Base-by-base conservation (phyloP, 306 rosid species). In the Dalbergia oliveri region DNA sequence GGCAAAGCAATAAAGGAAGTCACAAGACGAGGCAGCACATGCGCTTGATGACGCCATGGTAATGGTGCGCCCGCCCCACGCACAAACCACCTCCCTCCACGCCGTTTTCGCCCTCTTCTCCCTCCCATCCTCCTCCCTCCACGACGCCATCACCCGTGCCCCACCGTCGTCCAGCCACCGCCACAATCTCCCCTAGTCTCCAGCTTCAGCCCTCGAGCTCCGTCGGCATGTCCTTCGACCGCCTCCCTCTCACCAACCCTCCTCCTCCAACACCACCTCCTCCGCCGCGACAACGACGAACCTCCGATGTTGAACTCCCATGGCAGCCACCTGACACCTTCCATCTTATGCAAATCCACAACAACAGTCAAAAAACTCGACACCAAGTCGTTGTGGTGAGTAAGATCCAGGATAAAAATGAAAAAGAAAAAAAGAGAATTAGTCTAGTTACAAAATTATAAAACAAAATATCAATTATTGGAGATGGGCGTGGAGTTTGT, bases 271-370 rank as follows among this genome's bases (percentile, higher is more conserved):
- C 60, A 0, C 19, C 10, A 15, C 60, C 23, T 3, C 19, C 51
- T 1, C 14, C 15, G 13, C 14, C 15, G 66, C n/a, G n/a, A n/a
- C n/a, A n/a, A 84, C n/a, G 94, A 88, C 0, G 99, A 89, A 47
- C 99, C 99, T 5, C 99, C 97, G 13, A 87, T 93, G 0, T 89
- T 97, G 8, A 93, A 95, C 62, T 93, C 97, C 0, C 75, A 90
- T 95, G 97, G 97, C 99, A 2, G 99, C 11, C 87, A 89, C 99
- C 99, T 0, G 97, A 89, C 14, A 93, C 84, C 89, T 95, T 93
- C 58, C 92, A 93, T 60, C n/a, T n/a, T n/a, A n/a, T n/a, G n/a
- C n/a, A n/a, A n/a, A n/a, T n/a, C n/a, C n/a, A n/a, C n/a, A n/a
- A n/a, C n/a, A n/a, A n/a, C 66, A 21, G 1, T 1, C 0, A 21